Conservation (phyloP, 805 yeast species). For the Wickerhamiella australiensis region DNA sequence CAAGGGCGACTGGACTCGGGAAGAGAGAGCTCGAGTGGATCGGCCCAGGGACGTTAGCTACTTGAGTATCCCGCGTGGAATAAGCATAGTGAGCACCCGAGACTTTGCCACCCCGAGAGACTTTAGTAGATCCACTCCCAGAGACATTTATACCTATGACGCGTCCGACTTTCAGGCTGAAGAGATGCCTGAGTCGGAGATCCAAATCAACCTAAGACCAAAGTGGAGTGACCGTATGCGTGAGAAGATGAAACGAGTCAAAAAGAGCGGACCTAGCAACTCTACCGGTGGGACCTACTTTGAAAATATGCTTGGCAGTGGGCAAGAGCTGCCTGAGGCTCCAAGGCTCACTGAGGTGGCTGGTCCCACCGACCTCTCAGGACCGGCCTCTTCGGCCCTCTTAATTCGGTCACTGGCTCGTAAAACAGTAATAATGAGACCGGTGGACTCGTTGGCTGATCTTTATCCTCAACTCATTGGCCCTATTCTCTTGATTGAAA, state of each 20-base stretch:
- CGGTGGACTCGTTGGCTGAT: constrained; percentile 24
- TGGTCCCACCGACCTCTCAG: neutral
- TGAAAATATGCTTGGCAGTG: too few species aligned
- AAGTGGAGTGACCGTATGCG: constrained; percentile 8
- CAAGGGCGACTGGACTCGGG: neutral
- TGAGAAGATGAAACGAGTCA: neutral
- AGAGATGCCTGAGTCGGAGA: neutral
- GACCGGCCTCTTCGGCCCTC: neutral
- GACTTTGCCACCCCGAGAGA: neutral
- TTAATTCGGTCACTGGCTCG: constrained; percentile 16
- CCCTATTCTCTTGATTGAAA: constrained; percentile 22
- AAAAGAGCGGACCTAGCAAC: too few species aligned
- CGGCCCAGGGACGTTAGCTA: neutral
- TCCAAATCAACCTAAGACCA: neutral
- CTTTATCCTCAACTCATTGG: constrained; percentile 19
- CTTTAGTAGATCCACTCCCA: neutral
- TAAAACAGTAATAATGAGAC: constrained; percentile 20
- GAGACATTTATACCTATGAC: neutral
- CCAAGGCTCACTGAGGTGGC: neutral
- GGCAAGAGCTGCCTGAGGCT: too few species aligned
- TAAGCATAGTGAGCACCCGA: too few species aligned
- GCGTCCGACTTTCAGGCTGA: neutral
- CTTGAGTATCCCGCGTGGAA: neutral
- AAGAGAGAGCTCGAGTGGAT: neutral
- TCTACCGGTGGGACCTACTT: too few species aligned